Evolutionary conservation across 1,284 basidiomycete species (phyloP).

Genomic region (Xerocomus subilludens): DNA sequence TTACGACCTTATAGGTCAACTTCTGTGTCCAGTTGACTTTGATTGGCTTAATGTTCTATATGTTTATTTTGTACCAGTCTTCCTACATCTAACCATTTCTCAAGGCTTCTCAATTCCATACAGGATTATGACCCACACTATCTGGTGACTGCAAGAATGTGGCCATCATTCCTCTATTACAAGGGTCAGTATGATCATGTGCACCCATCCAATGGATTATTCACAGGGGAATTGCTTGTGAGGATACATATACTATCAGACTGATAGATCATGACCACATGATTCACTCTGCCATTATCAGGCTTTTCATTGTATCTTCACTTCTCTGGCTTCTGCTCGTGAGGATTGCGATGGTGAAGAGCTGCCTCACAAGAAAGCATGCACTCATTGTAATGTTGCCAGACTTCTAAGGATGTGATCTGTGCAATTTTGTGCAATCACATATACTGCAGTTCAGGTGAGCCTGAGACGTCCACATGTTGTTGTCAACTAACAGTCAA

Average conservation of each 20-base stretch:
- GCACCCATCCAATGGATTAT: neutral
- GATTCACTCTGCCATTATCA: no score
- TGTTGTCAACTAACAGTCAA: no score
- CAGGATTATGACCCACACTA: neutral
- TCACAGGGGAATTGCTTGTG: neutral
- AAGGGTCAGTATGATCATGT: neutral
- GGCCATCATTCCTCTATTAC: neutral
- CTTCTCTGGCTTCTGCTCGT: neutral
- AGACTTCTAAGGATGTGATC: no score
- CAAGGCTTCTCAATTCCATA: neutral
- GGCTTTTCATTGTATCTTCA: neutral
- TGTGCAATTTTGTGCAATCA: no score
- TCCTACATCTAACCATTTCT: neutral
- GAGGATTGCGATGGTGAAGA: neutral
- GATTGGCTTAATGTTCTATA: neutral
- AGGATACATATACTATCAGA: neutral
- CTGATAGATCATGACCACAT: neutral
- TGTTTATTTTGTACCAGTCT: neutral
- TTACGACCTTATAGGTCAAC: neutral
- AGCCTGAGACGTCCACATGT: no score
- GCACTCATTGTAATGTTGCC: neutral
- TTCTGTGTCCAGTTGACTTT: neutral
- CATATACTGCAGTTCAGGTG: neutral
- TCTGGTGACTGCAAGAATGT: neutral
- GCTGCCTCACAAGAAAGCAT: no score